phyloP scores from a whole-genome alignment of 257 asterid species.

The Jasminum sambac region DNA sequence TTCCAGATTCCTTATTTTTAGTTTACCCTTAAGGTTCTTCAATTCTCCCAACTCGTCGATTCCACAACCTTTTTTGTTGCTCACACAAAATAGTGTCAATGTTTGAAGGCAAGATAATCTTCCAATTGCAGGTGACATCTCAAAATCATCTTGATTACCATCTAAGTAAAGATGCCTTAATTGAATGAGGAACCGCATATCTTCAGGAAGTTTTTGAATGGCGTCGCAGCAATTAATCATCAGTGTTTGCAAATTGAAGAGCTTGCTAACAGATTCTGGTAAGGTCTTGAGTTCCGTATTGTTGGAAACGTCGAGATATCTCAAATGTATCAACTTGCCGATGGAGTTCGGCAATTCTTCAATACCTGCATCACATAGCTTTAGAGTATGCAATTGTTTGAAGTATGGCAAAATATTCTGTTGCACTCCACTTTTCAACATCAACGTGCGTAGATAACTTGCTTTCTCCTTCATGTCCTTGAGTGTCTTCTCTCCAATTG shows the following conservation, averaged over 20 bases:
- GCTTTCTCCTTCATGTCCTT: not conserved
- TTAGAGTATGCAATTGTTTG: slow-evolving; percentile 19
- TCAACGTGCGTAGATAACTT: not conserved
- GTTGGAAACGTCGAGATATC: slow-evolving; percentile 23
- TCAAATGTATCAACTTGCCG: slow-evolving; percentile 25
- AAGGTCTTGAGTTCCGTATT: slow-evolving; percentile 28
- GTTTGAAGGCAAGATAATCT: too few relatives aligned
- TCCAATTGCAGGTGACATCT: slow-evolving; percentile 23
- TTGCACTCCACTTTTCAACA: too few relatives aligned
- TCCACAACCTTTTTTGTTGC: slow-evolving; percentile 16
- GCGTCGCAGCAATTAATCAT: not conserved
- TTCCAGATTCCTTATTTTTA: slow-evolving; percentile 23
- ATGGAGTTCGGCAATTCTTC: slow-evolving; percentile 7
- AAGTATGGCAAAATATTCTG: slow-evolving; percentile 12
- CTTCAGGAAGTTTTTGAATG: slow-evolving; percentile 16
- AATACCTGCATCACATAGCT: not conserved
- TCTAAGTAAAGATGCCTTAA: slow-evolving; percentile 28
- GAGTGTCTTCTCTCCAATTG: not conserved
- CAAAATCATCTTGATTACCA: too few relatives aligned
- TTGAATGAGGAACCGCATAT: slow-evolving; percentile 14
- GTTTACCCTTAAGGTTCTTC: slow-evolving; percentile 22
- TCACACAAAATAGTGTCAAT: not conserved
- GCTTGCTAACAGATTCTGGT: too few relatives aligned
- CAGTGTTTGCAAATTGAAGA: too few relatives aligned
- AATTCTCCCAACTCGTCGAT: slow-evolving; percentile 32